Evolutionary conservation across 1,139 yeast genomes (phyloP).

Genomic region (Geotrichum candidum): DNA sequence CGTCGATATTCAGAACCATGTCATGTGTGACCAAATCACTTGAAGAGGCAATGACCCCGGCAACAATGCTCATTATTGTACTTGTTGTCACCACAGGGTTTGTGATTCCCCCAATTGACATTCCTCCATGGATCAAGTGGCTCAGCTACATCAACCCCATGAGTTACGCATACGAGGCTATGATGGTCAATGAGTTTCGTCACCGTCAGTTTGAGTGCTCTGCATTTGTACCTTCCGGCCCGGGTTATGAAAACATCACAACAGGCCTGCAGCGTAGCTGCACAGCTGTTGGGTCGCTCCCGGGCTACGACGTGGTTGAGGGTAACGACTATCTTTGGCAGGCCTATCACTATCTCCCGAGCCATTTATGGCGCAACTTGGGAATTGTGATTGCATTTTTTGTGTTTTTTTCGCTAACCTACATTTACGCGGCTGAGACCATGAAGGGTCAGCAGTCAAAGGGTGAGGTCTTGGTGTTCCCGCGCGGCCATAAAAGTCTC

Average conservation of each 20-base stretch:
- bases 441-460: conserved; percentile 70
- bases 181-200: conserved; percentile 38
- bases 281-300: conserved; percentile 50
- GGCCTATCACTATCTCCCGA: conserved; percentile 43
- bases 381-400: conserved; percentile 57
- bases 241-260: conserved; percentile 38
- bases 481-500: conserved; percentile 27
- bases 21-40: conserved; percentile 59
- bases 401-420: conserved; percentile 48
- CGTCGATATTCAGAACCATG: conserved; percentile 62
- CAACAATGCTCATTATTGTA: conserved; percentile 52
- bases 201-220: conserved; percentile 40
- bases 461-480: conserved; percentile 70
- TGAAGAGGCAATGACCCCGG: conserved; percentile 68
- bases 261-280: conserved; percentile 45
- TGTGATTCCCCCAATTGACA: conserved; percentile 44
- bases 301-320: conserved; percentile 38
- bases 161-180: conserved; percentile 42
- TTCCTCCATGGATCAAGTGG: conserved; percentile 52
- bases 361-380: conserved; percentile 73
- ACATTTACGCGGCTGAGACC: conserved; percentile 51
- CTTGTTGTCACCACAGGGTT: conserved; percentile 48
- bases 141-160: conserved; percentile 46
- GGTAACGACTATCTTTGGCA: conserved; percentile 51
- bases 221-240: conserved; percentile 46